A percentile compares a stretch with the other conserved stretches of the same genome.
Conservation (phyloP, 2,329 filamentous ascomycete genomes). For the Lecanicillium sp. region DNA sequence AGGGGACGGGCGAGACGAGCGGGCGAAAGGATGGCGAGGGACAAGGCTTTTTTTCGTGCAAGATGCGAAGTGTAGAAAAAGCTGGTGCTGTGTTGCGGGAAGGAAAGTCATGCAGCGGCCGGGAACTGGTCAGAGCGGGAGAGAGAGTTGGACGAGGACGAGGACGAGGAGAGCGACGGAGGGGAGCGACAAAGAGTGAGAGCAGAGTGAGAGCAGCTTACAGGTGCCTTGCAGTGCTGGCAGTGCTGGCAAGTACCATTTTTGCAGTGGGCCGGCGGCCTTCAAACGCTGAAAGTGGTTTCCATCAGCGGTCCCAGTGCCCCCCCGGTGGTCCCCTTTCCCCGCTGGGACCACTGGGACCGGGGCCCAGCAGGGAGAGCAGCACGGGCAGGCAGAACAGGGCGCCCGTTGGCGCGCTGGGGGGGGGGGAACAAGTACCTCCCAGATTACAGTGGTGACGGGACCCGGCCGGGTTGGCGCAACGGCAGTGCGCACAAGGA, state of each 20-base stretch:
- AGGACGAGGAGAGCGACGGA: not conserved
- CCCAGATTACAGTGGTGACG: too few species aligned
- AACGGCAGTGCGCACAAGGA: too few species aligned
- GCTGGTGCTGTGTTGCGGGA: constrained; percentile 11
- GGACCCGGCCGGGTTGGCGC: too few species aligned
- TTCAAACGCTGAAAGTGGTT: constrained; percentile 1
- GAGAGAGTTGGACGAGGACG: too few species aligned
- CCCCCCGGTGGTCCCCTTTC: too few species aligned
- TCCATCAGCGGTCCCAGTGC: too few species aligned
- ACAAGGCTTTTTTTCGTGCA: too few species aligned
- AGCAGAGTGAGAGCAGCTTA: not conserved
- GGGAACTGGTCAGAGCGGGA: constrained; percentile 4
- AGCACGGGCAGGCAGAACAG: too few species aligned
- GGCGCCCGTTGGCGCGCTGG: too few species aligned
- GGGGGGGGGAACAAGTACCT: too few species aligned
- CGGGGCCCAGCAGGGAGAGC: not conserved
- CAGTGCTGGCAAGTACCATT: not conserved
- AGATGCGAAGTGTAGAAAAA: not conserved
- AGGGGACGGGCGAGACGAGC: not conserved
- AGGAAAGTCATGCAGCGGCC: constrained; percentile 8
- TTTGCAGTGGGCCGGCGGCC: constrained; percentile 3
- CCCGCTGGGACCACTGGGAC: too few species aligned
- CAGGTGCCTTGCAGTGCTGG: not conserved
- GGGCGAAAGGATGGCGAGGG: too few species aligned
- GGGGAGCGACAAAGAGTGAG: not conserved